Evolutionary conservation across 805 yeast genomes (phyloP).

Genomic region (Nematodospora valgi): DNA sequence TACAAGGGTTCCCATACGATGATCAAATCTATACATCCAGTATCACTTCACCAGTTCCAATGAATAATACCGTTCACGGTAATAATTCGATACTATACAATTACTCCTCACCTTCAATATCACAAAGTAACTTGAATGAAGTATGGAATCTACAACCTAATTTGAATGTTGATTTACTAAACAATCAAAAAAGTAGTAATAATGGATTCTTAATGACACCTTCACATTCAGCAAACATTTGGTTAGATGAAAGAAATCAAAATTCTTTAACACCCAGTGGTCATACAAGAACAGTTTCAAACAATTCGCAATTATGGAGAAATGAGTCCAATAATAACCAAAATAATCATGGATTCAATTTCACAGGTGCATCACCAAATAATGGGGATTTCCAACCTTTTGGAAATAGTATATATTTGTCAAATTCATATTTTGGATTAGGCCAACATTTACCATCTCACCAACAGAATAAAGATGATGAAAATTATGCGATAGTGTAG

Average conservation of each 20-base stretch:
- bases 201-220: constrained; percentile 12
- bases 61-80: constrained; percentile 1
- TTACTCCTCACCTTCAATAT: constrained; percentile 6
- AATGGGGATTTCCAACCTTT: constrained; percentile 10
- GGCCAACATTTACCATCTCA: no score
- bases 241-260: constrained; percentile 10
- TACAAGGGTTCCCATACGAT: constrained; percentile 18
- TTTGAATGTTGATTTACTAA: no score
- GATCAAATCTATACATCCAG: constrained; percentile 14
- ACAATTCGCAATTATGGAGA: constrained; percentile 20
- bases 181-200: no score
- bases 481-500: no score
- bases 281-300: constrained; percentile 16
- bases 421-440: no score
- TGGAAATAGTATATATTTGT: no score
- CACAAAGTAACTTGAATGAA: constrained; percentile 7
- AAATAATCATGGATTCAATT: constrained; percentile 8
- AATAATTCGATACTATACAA: constrained; percentile 8
- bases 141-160: constrained; percentile 5
- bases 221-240: constrained; percentile 10
- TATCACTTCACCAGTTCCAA: constrained; percentile 8
- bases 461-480: no score
- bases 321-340: constrained; percentile 12
- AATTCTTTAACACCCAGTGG: constrained; percentile 9
- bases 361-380: constrained; percentile 10